Conservation (phyloP, 2,329 filamentous ascomycete genomes). For the Diaporthe citriasiana region DNA sequence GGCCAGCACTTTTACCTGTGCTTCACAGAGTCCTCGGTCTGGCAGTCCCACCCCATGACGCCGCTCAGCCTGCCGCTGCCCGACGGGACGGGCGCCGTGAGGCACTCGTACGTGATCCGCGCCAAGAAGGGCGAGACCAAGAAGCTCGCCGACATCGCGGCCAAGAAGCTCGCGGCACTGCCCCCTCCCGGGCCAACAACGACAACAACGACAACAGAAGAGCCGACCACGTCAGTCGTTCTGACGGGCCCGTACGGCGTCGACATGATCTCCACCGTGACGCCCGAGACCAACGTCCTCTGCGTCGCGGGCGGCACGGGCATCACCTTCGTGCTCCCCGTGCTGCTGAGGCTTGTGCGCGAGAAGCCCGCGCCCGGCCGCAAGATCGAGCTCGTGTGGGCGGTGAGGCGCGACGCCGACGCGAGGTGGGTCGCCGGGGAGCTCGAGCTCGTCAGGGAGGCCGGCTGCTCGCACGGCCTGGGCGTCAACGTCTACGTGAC, state of each 20-base stretch:
- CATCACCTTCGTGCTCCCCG: slow-evolving; percentile 69
- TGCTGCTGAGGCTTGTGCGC: slow-evolving; percentile 58
- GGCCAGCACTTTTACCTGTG: slow-evolving; percentile 81
- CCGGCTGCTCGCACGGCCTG: slow-evolving; percentile 56
- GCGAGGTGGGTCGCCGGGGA: slow-evolving; percentile 72
- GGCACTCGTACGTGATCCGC: slow-evolving; percentile 70
- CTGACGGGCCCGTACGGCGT: slow-evolving; percentile 76
- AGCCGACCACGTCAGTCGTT: slow-evolving; percentile 66
- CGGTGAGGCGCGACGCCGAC: slow-evolving; percentile 67
- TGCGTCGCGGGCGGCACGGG: slow-evolving; percentile 71
- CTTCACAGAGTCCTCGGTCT: slow-evolving; percentile 76
- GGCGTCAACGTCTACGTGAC: slow-evolving; percentile 72
- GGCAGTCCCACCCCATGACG: slow-evolving; percentile 82
- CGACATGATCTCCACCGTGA: slow-evolving; percentile 58
- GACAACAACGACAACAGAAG: slow-evolving; percentile 5
- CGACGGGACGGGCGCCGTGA: slow-evolving; percentile 54
- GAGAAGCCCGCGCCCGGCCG: slow-evolving; percentile 52
- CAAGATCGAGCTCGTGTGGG: slow-evolving; percentile 75
- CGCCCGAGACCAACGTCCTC: slow-evolving; percentile 61
- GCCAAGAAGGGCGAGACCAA: slow-evolving; percentile 72
- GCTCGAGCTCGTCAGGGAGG: slow-evolving; percentile 62
- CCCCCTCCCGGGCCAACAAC: slow-evolving; percentile 34
- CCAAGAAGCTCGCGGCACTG: slow-evolving; percentile 51
- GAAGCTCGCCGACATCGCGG: slow-evolving; percentile 63
- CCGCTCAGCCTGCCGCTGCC: slow-evolving; percentile 67